Percentiles rank a stretch among this genome's conserved stretches.
Evolutionary conservation across 1,139 yeast species (phyloP).

Genomic region (Suzukiozyma palmioleophila): DNA sequence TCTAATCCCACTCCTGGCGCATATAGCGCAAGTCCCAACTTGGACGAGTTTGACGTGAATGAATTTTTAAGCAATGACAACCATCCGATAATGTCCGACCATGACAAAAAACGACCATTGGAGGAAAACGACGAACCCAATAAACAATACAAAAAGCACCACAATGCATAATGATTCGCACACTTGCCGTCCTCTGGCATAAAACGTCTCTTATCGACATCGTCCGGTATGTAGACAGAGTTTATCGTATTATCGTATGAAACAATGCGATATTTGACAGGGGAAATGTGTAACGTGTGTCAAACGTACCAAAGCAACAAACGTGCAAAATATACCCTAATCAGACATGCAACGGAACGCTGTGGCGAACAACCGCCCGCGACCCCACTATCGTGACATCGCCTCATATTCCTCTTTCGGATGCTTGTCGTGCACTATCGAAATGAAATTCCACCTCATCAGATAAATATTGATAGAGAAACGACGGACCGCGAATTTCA

Average conservation of each 20-base stretch:
- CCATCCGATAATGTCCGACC: constrained; percentile 10
- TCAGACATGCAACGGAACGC: too few relatives aligned
- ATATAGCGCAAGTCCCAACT: constrained; percentile 9
- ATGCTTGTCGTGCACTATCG: too few relatives aligned
- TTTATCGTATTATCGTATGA: too few relatives aligned
- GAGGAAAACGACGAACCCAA: constrained; percentile 18
- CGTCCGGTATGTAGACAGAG: too few relatives aligned
- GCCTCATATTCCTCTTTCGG: too few relatives aligned
- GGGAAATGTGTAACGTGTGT: too few relatives aligned
- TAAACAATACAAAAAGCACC: constrained; percentile 7
- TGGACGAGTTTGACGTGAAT: constrained; percentile 36
- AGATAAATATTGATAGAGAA: not conserved
- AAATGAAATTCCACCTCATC: not conserved
- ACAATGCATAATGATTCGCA: not conserved
- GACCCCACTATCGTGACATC: too few relatives aligned
- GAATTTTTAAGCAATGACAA: constrained; percentile 26
- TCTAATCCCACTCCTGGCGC: constrained; percentile 6
- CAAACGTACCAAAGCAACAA: too few relatives aligned
- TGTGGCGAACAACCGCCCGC: too few relatives aligned
- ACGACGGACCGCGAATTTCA: not conserved
- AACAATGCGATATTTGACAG: too few relatives aligned
- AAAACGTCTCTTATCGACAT: not conserved
- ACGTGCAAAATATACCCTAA: too few relatives aligned
- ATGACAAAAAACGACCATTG: constrained; percentile 12
- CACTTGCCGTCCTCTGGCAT: not conserved